Conservation (phyloP, 108 stramenopile species). For the Pseudonitzschia multiseries region DNA sequence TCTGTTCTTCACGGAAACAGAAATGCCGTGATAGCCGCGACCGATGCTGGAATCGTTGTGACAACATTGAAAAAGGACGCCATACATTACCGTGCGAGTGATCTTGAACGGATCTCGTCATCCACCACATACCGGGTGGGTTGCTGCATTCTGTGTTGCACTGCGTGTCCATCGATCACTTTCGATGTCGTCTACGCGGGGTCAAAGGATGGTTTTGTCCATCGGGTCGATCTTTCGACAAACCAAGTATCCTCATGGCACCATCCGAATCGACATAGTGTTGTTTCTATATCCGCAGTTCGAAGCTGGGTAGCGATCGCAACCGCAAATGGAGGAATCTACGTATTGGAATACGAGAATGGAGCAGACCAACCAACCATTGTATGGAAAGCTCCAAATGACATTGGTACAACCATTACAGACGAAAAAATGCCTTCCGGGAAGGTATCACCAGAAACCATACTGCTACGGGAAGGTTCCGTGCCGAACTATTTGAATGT, state of each 20-base stretch:
- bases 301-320: neutral
- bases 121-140: neutral
- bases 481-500: neutral
- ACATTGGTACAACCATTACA: neutral
- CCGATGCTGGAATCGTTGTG: neutral
- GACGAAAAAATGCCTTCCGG: neutral
- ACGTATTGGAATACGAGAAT: neutral
- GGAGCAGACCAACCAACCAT: neutral
- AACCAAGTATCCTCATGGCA: neutral
- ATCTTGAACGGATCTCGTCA: neutral
- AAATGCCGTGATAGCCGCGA: neutral
- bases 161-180: neutral
- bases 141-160: conserved; percentile 11
- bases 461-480: neutral
- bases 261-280: neutral
- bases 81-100: neutral
- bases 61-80: conserved; percentile 2
- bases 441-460: conserved; percentile 4
- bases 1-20: neutral
- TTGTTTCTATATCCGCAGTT: neutral
- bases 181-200: neutral
- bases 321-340: neutral
- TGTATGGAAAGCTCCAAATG: neutral
- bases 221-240: neutral
- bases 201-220: neutral